Evolutionary conservation across 768 basidiomycete species (phyloP), one percentile per base, ranked within the genome.

Genomic region (Tulasnella sp.): DNA sequence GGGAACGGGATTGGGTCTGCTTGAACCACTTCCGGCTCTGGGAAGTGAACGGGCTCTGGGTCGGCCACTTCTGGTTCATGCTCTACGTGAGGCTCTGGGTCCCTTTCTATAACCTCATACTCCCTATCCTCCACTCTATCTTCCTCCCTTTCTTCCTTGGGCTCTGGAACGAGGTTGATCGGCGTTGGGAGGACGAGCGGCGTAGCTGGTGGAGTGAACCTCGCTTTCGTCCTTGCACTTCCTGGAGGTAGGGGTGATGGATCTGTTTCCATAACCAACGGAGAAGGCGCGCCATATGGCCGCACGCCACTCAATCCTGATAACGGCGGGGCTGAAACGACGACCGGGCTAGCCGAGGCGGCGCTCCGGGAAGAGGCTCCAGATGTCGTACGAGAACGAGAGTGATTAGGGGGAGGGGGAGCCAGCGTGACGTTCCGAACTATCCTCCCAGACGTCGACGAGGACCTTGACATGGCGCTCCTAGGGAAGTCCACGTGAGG

Each of bases 341-440:
- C 40, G 31, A 42, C 16, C 27, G 40, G 27, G 40, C 74, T 74
- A 39, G 74, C 40, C 40, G 40, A 46, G 27, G 31, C 40, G 18
- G 74, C 40, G 46, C 27, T 40, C 27, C 46, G 39, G 16, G 74
- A 74, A 8, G 74, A 74, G 18, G 74, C 40, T 16, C 40, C 27
- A 9, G 74, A 74, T 18, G 74, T 42, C 74, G 40, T 74, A 27
- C 74, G 52, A 18, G 75, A 52, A 5, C 52, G 75, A 76, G 75
- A 58, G 36, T 6, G 31, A 5, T 42, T 42, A 31, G 34, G 4
- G 36, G 34, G 36, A 9, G 36, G 18, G 27, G 40, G 71, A 7
- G 71, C 71, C 14, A 56, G 18, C 3, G 75, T 38, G n/a, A 76
- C 75, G 52, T 56, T 76, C 14, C 75, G 75, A 2, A 76, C 52